Conservation (phyloP, 1,284 basidiomycete species). For the Trichosporon sp. region DNA sequence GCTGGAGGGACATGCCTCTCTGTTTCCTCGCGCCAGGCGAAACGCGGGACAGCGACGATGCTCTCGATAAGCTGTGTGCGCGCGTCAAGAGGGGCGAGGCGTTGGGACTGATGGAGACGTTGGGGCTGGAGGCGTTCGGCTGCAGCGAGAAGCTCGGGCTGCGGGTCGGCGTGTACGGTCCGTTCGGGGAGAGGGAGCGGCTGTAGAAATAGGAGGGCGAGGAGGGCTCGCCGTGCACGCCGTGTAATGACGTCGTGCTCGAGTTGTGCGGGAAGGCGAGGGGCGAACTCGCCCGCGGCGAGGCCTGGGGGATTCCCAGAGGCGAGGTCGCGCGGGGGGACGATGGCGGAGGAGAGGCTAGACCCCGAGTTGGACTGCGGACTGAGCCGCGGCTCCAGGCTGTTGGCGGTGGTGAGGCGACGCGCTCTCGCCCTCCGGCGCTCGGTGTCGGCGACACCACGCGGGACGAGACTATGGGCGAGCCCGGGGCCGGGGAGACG, state of each 20-base stretch:
- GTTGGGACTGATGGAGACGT: not conserved
- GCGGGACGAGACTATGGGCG: not conserved
- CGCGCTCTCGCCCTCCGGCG: not conserved
- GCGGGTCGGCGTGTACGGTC: not conserved
- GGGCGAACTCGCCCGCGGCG: too few relatives aligned
- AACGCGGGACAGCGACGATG: not conserved
- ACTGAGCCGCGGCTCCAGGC: too few relatives aligned
- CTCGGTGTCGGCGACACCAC: not conserved
- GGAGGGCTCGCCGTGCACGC: too few relatives aligned
- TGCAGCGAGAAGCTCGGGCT: not conserved
- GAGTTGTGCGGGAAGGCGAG: too few relatives aligned
- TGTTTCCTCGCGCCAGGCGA: not conserved
- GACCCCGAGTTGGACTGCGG: too few relatives aligned
- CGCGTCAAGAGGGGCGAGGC: not conserved
- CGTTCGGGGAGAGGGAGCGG: not conserved
- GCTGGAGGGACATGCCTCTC: not conserved
- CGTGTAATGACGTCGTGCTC: too few relatives aligned
- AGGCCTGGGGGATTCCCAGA: too few relatives aligned
- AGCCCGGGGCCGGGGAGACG: not conserved
- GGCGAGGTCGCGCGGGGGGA: too few relatives aligned
- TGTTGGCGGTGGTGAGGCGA: not conserved
- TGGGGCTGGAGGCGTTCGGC: not conserved
- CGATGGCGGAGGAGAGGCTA: too few relatives aligned
- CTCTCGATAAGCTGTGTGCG: not conserved
- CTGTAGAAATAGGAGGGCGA: too few relatives aligned